Evolutionary conservation across 2,329 filamentous ascomycete genomes (phyloP).

Genomic region (Rosellinia necatrix): DNA sequence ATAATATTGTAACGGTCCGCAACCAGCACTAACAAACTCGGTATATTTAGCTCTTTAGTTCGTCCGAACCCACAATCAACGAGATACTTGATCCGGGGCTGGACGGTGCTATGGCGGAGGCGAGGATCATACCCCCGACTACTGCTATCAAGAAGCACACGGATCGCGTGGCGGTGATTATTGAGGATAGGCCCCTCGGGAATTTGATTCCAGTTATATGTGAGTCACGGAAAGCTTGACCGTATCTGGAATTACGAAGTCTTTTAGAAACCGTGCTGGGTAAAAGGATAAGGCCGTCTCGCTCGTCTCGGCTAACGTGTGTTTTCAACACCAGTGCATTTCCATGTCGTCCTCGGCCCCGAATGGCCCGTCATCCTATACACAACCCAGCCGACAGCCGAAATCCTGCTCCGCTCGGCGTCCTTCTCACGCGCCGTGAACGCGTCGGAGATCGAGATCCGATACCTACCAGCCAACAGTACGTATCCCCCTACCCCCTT

Average conservation of each 20-base stretch:
- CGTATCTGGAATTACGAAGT: too few relatives aligned
- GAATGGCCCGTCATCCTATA: constrained; percentile 51
- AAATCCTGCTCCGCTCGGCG: constrained; percentile 34
- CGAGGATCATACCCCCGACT: not conserved
- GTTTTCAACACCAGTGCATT: constrained; percentile 39
- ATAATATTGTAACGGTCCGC: not conserved
- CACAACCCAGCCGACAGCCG: constrained; percentile 42
- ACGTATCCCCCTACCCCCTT: too few relatives aligned
- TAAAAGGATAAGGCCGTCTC: not conserved
- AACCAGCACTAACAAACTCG: not conserved
- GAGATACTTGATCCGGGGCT: not conserved
- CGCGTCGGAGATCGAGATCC: constrained; percentile 43
- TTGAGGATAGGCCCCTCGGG: constrained; percentile 43
- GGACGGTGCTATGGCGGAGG: not conserved
- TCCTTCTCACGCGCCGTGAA: constrained; percentile 45
- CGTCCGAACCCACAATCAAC: not conserved
- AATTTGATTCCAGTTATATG: constrained; percentile 45
- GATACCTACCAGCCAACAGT: constrained; percentile 41
- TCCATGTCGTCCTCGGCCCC: constrained; percentile 47
- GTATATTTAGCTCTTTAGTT: not conserved
- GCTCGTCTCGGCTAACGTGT: not conserved
- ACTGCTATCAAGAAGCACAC: constrained; percentile 16
- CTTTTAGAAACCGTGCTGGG: too few relatives aligned
- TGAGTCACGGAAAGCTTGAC: constrained; percentile 13
- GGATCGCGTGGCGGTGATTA: constrained; percentile 43